Conservation (phyloP, 345 rosid species). For the Ailanthus altissimus region DNA sequence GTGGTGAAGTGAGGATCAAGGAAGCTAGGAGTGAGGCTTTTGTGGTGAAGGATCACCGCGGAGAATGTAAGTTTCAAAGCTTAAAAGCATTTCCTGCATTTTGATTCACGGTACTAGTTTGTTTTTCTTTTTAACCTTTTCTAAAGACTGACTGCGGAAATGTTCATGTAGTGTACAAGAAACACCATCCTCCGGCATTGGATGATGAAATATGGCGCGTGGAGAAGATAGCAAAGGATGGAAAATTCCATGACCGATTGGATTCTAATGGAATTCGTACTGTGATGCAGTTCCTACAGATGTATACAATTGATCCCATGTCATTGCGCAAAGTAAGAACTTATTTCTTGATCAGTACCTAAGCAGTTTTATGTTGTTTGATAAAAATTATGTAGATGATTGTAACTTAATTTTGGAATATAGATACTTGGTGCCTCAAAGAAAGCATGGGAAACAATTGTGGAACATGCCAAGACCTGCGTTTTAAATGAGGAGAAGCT, state of each 20-base stretch:
- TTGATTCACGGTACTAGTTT: background rate
- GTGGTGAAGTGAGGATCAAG: conserved; percentile 42
- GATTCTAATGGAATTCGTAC: conserved; percentile 20
- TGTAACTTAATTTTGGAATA: conserved; percentile 1
- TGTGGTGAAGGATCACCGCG: conserved; percentile 78
- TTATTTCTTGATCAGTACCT: background rate
- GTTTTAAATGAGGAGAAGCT: conserved; percentile 47
- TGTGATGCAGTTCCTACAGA: conserved; percentile 49
- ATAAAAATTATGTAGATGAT: conserved; percentile 3
- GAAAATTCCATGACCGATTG: conserved; percentile 46
- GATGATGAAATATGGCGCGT: conserved; percentile 75
- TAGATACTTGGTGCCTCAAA: conserved; percentile 58
- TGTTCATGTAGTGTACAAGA: conserved; percentile 54
- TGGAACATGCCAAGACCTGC: conserved; percentile 63
- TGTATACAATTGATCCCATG: conserved; percentile 19
- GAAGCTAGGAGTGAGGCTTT: conserved; percentile 75
- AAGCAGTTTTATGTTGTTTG: background rate
- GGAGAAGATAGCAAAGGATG: conserved; percentile 67
- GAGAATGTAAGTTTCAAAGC: conserved; percentile 61
- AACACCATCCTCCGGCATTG: conserved; percentile 74
- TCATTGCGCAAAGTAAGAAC: conserved; percentile 48
- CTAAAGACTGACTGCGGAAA: conserved; percentile 1
- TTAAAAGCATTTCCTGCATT: background rate
- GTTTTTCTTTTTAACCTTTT: background rate
- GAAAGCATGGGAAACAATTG: conserved; percentile 55